A percentile compares a stretch with the other conserved stretches of the same genome.
phyloP scores from a whole-genome alignment of 202 grass and related monocot species.

The Sporobolus alterniflorus region DNA sequence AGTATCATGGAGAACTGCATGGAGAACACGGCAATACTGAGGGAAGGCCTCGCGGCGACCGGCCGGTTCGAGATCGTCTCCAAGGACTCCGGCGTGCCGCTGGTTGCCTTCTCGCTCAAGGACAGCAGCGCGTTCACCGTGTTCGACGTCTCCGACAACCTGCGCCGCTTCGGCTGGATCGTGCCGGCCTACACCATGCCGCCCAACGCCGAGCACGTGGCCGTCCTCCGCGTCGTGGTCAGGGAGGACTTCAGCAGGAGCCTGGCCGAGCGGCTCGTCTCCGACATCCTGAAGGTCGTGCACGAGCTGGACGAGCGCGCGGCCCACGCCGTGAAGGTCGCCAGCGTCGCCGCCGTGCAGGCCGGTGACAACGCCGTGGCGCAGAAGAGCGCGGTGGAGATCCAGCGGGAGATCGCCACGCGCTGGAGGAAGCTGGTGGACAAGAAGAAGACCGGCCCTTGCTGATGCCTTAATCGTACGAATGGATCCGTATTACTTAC shows the following conservation, averaged over 20 bases:
- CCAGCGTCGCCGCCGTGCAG: not conserved
- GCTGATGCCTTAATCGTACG: constrained; percentile 37
- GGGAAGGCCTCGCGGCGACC: constrained; percentile 54
- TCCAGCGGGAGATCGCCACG: constrained; percentile 35
- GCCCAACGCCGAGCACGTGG: constrained; percentile 60
- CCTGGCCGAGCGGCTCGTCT: constrained; percentile 61
- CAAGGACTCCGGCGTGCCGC: constrained; percentile 73
- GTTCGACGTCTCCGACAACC: constrained; percentile 73
- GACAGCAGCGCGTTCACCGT: constrained; percentile 56
- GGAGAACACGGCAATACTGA: constrained; percentile 52
- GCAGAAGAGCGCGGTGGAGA: constrained; percentile 49
- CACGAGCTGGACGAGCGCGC: constrained; percentile 56
- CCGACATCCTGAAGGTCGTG: constrained; percentile 60
- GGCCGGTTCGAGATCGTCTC: constrained; percentile 70
- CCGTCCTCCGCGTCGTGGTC: constrained; percentile 84
- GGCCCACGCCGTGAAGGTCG: constrained; percentile 22
- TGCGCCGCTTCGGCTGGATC: constrained; percentile 87
- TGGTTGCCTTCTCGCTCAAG: constrained; percentile 80
- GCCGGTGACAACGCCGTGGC: not conserved
- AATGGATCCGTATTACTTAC: too few relatives aligned
- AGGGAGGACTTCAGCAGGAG: constrained; percentile 87
- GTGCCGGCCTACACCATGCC: constrained; percentile 90
- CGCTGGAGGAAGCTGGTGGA: constrained; percentile 34
- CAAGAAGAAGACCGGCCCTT: constrained; percentile 56
- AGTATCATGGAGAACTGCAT: constrained; percentile 82